A percentile compares a stretch with the other conserved stretches of the same genome.
These are phyloP conservation scores for Sugiyamaella paludigena DNA, from an alignment of 1,139 yeast genomes.

Conservation along the genomic window DNA sequence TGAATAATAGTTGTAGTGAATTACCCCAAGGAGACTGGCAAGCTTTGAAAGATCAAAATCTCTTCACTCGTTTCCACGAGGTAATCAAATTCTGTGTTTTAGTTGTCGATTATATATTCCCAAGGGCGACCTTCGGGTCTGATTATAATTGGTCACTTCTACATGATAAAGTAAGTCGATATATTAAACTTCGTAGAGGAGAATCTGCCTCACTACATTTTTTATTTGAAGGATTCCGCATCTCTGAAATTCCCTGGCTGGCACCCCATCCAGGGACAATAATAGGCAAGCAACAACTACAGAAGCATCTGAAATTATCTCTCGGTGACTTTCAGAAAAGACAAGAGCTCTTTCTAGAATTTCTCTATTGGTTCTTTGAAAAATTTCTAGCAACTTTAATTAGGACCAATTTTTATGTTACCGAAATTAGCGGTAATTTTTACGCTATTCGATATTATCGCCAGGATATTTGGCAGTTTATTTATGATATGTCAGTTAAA, in stretches of 20 bases:
- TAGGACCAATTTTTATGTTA: slow-evolving; percentile 61
- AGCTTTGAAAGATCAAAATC: background rate
- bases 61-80: slow-evolving; percentile 11
- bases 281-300: slow-evolving; percentile 11
- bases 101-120: slow-evolving; percentile 41
- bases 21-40: slow-evolving; percentile 9
- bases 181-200: slow-evolving; percentile 40
- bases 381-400: slow-evolving; percentile 50
- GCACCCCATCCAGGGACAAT: slow-evolving; percentile 23
- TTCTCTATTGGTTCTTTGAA: slow-evolving; percentile 60
- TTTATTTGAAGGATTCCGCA: slow-evolving; percentile 37
- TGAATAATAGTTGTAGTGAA: slow-evolving; percentile 25
- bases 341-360: slow-evolving; percentile 38
- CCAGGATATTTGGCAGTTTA: slow-evolving; percentile 56
- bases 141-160: slow-evolving; percentile 47
- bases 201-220: slow-evolving; percentile 36
- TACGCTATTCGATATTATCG: slow-evolving; percentile 50
- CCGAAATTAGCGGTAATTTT: slow-evolving; percentile 47
- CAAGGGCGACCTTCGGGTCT: slow-evolving; percentile 56
- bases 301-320: slow-evolving; percentile 11
- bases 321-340: slow-evolving; percentile 24
- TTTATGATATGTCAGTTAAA: slow-evolving; percentile 35
- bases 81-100: slow-evolving; percentile 17
- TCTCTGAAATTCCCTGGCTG: slow-evolving; percentile 50
- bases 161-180: slow-evolving; percentile 39